These are phyloP conservation scores for Spathaspora passalidarum DNA, from an alignment of 805 yeast species.

Conservation along the genomic window DNA sequence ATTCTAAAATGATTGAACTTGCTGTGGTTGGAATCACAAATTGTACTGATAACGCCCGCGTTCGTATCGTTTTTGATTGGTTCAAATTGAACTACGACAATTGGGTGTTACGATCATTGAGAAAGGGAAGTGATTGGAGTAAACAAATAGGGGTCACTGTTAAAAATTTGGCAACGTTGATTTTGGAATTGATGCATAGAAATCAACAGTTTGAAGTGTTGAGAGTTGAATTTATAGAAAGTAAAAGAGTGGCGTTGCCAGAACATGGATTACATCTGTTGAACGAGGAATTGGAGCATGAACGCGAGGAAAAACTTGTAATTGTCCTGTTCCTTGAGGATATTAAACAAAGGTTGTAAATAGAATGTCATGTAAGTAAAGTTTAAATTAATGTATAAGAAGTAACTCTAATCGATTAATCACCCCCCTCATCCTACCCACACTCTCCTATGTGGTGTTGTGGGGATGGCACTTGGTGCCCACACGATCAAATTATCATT, in stretches of 20 bases:
- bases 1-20: conserved; percentile 51
- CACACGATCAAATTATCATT: no score
- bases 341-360: not conserved
- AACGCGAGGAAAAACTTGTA: conserved; percentile 16
- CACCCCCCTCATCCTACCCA: no score
- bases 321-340: conserved; percentile 14
- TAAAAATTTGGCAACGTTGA: conserved; percentile 38
- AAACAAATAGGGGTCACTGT: conserved; percentile 45
- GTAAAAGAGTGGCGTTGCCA: conserved; percentile 31
- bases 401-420: no score
- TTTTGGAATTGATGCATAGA: conserved; percentile 38
- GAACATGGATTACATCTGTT: conserved; percentile 33
- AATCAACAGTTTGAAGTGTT: conserved; percentile 23
- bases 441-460: no score
- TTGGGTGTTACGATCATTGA: conserved; percentile 49
- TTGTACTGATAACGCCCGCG: conserved; percentile 22
- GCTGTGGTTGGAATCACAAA: conserved; percentile 54
- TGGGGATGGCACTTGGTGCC: no score
- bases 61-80: conserved; percentile 47
- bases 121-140: conserved; percentile 45
- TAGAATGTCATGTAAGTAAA: not conserved
- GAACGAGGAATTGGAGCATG: conserved; percentile 18
- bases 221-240: conserved; percentile 27
- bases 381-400: no score
- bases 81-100: conserved; percentile 47